Conservation (phyloP, 495 filamentous ascomycete genomes). For the Arthonia radiata region DNA sequence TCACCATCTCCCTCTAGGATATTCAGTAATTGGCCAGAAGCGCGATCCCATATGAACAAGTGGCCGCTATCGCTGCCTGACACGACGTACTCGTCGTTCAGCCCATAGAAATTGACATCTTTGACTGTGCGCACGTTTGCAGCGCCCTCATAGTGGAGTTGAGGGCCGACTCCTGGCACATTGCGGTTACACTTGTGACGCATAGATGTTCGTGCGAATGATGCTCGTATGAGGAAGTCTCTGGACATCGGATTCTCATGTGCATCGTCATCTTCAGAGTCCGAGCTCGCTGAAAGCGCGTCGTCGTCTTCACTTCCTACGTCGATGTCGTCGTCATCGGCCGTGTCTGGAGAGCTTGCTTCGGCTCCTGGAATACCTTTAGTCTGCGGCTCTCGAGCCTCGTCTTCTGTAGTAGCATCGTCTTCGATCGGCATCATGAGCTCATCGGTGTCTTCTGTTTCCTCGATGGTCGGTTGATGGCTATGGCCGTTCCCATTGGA, state of each 20-base stretch:
- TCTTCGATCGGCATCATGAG: too few relatives aligned
- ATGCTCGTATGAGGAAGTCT: conserved; percentile 14
- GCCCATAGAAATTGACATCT: conserved; percentile 48
- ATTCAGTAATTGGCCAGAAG: conserved; percentile 36
- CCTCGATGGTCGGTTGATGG: too few relatives aligned
- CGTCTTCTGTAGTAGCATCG: too few relatives aligned
- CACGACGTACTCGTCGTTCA: conserved; percentile 52
- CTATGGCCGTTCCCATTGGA: too few relatives aligned
- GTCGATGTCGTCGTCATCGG: conserved; percentile 7
- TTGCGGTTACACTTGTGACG: conserved; percentile 23
- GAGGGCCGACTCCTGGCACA: conserved; percentile 32
- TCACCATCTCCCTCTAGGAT: conserved; percentile 49
- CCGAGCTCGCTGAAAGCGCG: conserved; percentile 2
- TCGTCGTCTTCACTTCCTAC: conserved; percentile 2
- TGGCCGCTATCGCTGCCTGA: conserved; percentile 45
- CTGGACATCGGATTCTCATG: conserved; percentile 2
- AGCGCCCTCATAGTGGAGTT: conserved; percentile 37
- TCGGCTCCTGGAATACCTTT: too few relatives aligned
- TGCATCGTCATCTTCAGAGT: conserved; percentile 1
- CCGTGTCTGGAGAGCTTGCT: too few relatives aligned
- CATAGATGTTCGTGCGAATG: conserved; percentile 15
- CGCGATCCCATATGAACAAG: conserved; percentile 47
- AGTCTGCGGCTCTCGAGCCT: too few relatives aligned
- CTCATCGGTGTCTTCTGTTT: too few relatives aligned
- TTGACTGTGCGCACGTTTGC: conserved; percentile 59